phyloP scores from a whole-genome alignment of 2,329 filamentous ascomycete species.

The Trichophyton equinum region DNA sequence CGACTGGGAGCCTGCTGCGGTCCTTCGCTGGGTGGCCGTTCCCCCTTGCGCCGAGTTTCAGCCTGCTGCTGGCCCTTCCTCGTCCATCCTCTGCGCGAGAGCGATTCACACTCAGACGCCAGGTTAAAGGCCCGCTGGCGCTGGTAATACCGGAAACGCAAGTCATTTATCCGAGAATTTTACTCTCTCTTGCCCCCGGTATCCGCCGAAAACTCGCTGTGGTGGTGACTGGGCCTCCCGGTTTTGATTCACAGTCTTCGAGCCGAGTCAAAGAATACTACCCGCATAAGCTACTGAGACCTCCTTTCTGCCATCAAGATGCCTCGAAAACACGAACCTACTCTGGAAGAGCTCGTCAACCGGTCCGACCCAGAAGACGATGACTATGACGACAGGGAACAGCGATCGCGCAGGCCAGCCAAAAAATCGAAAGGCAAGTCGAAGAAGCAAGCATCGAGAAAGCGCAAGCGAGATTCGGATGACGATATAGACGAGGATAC shows the following conservation, averaged over 20 bases:
- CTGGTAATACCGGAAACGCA: neutral
- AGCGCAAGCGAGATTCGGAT: conserved; percentile 35
- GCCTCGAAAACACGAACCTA: neutral
- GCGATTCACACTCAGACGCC: neutral
- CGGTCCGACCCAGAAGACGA: conserved; percentile 23
- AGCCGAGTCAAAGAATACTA: neutral
- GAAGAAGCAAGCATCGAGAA: conserved; percentile 19
- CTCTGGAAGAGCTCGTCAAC: neutral
- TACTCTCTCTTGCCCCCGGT: neutral
- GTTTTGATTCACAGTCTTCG: neutral
- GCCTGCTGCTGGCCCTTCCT: neutral
- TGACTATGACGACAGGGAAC: conserved; percentile 31
- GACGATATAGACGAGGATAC: conserved; percentile 30
- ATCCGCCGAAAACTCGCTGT: neutral
- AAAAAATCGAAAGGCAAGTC: conserved; percentile 22
- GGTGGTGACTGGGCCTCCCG: neutral
- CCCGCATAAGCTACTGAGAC: neutral
- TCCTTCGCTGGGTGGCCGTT: neutral
- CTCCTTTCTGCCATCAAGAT: neutral
- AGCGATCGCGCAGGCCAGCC: conserved; percentile 19
- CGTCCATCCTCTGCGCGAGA: neutral
- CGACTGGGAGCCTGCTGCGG: neutral
- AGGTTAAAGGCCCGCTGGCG: neutral
- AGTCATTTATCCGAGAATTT: neutral
- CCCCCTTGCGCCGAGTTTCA: neutral